phyloP scores from a whole-genome alignment of 257 asterid genomes.

The Nicotiana noctiflora region DNA sequence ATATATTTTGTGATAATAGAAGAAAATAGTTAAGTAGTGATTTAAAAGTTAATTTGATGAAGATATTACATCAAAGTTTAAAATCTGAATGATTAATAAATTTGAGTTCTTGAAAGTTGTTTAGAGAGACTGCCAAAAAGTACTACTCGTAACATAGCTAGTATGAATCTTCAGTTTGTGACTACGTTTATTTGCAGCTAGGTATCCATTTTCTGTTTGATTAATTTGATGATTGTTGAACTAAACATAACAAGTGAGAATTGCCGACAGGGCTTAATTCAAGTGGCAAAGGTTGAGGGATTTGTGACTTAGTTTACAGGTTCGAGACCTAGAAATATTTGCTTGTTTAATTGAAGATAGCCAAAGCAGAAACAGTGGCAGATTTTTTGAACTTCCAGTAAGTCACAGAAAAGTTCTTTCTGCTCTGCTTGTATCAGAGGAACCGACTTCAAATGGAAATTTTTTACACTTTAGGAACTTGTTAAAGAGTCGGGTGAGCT shows the following conservation, averaged over 20 bases:
- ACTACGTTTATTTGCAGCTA: neutral
- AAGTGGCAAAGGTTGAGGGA: too few relatives aligned
- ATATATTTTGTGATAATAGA: neutral
- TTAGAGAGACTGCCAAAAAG: neutral
- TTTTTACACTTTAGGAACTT: neutral
- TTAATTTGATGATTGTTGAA: neutral
- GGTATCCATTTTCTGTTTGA: neutral
- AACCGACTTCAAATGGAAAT: neutral
- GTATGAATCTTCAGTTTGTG: neutral
- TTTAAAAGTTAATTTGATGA: neutral
- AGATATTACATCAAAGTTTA: neutral
- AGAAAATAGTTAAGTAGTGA: neutral
- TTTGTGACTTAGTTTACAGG: too few relatives aligned
- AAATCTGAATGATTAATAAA: neutral
- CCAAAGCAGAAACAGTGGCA: neutral
- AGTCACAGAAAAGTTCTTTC: neutral
- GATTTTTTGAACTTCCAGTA: neutral
- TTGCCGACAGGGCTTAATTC: too few relatives aligned
- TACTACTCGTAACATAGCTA: neutral
- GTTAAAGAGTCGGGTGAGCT: neutral
- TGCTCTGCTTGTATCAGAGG: neutral
- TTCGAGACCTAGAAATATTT: neutral
- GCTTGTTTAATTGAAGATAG: neutral
- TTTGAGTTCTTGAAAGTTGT: neutral
- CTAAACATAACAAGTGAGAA: neutral